Evolutionary conservation across 495 filamentous ascomycete genomes (phyloP), one percentile per base, ranked within the genome.

Genomic region (Talaromyces ruber): DNA sequence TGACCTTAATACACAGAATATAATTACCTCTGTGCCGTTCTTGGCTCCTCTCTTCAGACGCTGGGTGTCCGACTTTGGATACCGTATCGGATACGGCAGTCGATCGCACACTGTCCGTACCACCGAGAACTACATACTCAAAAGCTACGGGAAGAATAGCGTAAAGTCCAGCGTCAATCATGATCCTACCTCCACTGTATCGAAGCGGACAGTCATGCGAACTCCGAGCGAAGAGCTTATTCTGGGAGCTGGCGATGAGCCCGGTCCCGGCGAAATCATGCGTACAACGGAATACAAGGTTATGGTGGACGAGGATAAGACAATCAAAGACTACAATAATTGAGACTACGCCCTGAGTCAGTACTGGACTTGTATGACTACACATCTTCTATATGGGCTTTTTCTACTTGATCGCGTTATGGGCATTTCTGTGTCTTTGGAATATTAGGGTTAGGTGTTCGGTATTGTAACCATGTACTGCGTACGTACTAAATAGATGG

Each of bases 261-360:
- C 63, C 0, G 56, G 60, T 8, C 68, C 72, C 39, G 68, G 70
- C 6, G 67, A 71, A 3, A 81, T 81, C 53, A 68, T 79, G 51
- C 76, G 76, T 73, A 77, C 75, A 2, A 71, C 79, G n/a, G 78
- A 78, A 55, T 78, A 79, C 54, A 72, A 69, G 14, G 76, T 79
- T 1, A 70, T 67, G 0, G 66, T 74, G 22, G 78, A 79, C 25
- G 57, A 57, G n/a, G 24, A 34, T 57, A 57, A 57, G 16, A 57
- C 18, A 2, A 7, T 57, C 4, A 57, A 57, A 28, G 22, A 54
- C 4, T 54, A 26, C 5, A 6, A 18, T 22, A 26, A 28, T 28
- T 47, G 18, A 26, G 22, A 16, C 9, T 26, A 16, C 2, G 26
- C 12, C 2, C 22, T 26, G 4, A 28, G 21, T 54, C 21, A n/a